Base-by-base conservation (phyloP, 805 yeast species). In the Kregervanrija delftensis region DNA sequence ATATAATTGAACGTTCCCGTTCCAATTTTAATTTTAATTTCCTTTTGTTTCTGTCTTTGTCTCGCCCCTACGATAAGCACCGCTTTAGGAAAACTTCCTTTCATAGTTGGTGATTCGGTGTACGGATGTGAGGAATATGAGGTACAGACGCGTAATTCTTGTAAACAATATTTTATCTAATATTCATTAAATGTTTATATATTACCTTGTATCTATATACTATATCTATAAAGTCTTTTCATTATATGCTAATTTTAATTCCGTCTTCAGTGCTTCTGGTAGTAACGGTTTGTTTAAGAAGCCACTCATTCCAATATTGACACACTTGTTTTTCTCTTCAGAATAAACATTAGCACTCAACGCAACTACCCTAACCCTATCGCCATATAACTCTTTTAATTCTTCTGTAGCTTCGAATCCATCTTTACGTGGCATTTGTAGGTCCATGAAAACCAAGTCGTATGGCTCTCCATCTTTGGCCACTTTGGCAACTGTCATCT, bases 401-500 rank as follows among this genome's bases (percentile, higher is more conserved):
- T 71, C 75, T 9, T 57, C 57, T 0, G 77, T 67, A 1, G 78
- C 70, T 5, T 71, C 67, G n/a, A 76, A 66, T 1, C 85, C 85
- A 55, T 79, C 85, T 48, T 37, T 52, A 11, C 51, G 14, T 5
- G 56, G 54, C 56, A 52, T 52, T 33, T 52, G 79, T 16, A 73
- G 68, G 54, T 79, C 84, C 73, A 79, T 72, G 35, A 79, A 61
- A 14, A 79, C 70, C 34, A 74, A 66, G 50, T 77, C 78, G 55
- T 77, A 79, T 42, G 56, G 59, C 12, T 59, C 53, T 11, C 66
- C 64, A 1, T 54, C 54, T 14, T 56, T 47, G 1, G 8, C 33
- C 4, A 62, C 46, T 37, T 59, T 56, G 30, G 52, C 40, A 10
- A 40, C 58, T 46, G 66, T 61, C 49, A 54, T 64, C 28, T 66